phyloP scores from a whole-genome alignment of 2,329 filamentous ascomycete species.

The Neofusicoccum parvum region DNA sequence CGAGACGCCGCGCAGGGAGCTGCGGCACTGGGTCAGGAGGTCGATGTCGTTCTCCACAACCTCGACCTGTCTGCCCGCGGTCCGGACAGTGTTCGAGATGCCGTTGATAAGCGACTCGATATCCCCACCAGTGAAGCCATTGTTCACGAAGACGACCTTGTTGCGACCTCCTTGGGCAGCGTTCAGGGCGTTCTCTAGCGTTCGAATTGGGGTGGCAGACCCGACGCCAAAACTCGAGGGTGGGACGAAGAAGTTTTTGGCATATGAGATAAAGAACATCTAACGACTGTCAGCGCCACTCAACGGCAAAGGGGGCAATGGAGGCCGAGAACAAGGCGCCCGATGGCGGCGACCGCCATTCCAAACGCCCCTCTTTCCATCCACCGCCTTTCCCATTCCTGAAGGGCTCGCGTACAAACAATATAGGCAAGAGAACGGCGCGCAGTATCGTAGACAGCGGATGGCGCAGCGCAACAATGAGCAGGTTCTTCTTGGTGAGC shows the following conservation, averaged over 20 bases:
- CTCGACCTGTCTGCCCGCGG: conserved; percentile 58
- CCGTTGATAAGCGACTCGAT: conserved; percentile 71
- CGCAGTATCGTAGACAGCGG: conserved; percentile 57
- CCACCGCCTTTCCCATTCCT: background rate
- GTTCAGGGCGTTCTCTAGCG: conserved; percentile 65
- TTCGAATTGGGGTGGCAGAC: conserved; percentile 60
- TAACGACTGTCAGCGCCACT: conserved; percentile 19
- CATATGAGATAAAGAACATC: conserved; percentile 62
- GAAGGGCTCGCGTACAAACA: conserved; percentile 44
- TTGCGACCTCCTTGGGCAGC: conserved; percentile 61
- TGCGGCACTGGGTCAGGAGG: conserved; percentile 64
- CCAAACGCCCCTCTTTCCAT: background rate
- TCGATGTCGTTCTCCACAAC: conserved; percentile 59
- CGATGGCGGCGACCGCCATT: background rate
- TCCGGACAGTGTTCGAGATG: conserved; percentile 60
- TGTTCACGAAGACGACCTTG: conserved; percentile 78
- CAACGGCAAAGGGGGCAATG: too few species aligned
- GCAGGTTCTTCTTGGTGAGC: conserved; percentile 59
- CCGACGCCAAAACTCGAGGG: conserved; percentile 76
- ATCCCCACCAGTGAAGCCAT: conserved; percentile 65
- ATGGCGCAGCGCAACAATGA: conserved; percentile 56
- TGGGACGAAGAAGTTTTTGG: conserved; percentile 81
- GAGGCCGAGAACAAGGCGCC: too few species aligned
- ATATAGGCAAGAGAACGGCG: conserved; percentile 59
- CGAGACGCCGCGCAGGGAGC: conserved; percentile 62